Base-by-base conservation (phyloP, 805 yeast species). In the Saturnispora saitoi region DNA sequence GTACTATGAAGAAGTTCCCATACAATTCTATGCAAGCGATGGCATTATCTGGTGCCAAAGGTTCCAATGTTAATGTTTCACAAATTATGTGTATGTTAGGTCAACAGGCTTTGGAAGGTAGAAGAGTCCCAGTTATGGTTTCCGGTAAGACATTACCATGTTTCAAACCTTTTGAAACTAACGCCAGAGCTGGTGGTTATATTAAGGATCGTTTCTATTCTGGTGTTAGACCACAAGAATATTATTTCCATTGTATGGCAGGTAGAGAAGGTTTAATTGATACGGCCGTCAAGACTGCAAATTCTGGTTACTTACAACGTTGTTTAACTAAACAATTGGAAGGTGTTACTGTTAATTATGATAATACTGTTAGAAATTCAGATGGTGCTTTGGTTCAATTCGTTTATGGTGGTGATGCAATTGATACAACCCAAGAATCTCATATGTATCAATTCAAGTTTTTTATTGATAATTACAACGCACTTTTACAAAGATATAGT, bases 181-280 rank as follows among this genome's bases (percentile, higher is more conserved):
- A 88, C 66, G 96, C 97, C 1, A 78, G 95, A 66, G 97, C 99
- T 24, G 99, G 99, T 75, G 99, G 99, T 48, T 93, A 88, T 66
- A 87, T 93, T 64, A 86, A 91, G 66, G 91, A 95, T 53, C 85
- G 99, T 59, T 93, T 93, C 81, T 95, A 88, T 67, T 88, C 97
- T 37, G 99, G 99, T 68, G 86, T 93, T 58, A 81, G 87, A 66
- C 99, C 99, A 4, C 99, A 93, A 70, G 99, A 93, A 68, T 93
- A 95, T 70, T 93, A 90, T 66, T 93, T 95, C 93, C 99, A 93
- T 72, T 93, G 98, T 75, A 93, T 93, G 99, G 99, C 99, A 48
- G 99, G 99, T 70, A 85, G 99, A 75, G 99, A 93, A 75, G 99
- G 99, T 72, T 79, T 93, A 63, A 93, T 93, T 71, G 99, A 93